Base-by-base conservation (phyloP, 2,329 filamentous ascomycete species). In the Colletotrichum aenigma region DNA sequence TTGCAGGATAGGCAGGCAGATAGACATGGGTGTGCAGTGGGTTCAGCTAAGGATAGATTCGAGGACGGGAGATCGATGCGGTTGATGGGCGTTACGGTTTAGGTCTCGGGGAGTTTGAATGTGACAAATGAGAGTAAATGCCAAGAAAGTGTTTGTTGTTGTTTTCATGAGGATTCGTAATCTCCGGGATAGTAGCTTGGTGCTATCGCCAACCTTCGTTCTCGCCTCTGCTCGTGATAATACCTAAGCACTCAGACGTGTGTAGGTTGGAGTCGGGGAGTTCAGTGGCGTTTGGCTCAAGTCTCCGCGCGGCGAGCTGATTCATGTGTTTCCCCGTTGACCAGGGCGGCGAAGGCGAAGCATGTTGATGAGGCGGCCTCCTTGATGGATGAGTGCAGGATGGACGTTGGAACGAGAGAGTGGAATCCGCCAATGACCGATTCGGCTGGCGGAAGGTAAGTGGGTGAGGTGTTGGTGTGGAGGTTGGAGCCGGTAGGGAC, bases 81-180 rank as follows among this genome's bases (percentile, higher is more conserved):
- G 24, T 55, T 74, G 43, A 36, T 66, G 67, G 70, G 28, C 60
- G 36, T 28, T 26, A 30, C 10, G 26, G 28, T 28, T 13, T 24
- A 38, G 43, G 32, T 66, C 28, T 66, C 48, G 70, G 55, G 64
- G 43, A 21, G 36, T 18, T 21, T 32, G 58, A 21, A n/a, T 34
- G 12, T 43, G 21, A 43, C 21, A 52, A 60, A 76, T 32, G 70
- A 60, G 58, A 26, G 70, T 21, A 48, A 28, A 65, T 69, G 15
- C 34, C 65, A 34, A 48, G 21, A 24, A 68, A 16, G 64, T 69
- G 34, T 69, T 74, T 76, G 56, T 76, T 74, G 26, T 55, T 61
- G 36, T 28, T 69, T 32, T 32, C 28, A 7, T 36, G 30, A 64
- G 43, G 58, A 67, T 26, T 66, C 30, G 56, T 30, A 30, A 64